phyloP scores from a whole-genome alignment of 208 protist genomes.

The Crithidia brevicula region DNA sequence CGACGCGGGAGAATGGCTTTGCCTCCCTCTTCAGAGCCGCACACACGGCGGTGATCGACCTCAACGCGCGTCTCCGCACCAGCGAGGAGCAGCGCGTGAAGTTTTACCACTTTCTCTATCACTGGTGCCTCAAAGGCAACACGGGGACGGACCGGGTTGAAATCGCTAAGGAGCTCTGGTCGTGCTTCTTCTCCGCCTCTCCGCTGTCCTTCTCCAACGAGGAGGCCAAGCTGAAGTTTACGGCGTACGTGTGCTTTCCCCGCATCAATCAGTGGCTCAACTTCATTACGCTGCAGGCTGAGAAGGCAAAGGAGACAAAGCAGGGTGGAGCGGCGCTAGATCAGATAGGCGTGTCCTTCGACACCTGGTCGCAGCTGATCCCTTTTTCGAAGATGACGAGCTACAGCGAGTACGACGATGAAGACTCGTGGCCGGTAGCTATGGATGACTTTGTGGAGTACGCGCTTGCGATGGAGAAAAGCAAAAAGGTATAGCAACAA shows the following conservation, averaged over 20 bases:
- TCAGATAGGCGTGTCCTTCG: conserved; percentile 42
- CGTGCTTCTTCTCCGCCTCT: conserved; percentile 51
- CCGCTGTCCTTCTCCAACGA: conserved; percentile 25
- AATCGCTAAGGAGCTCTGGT: conserved; percentile 75
- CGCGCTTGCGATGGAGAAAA: conserved; percentile 16
- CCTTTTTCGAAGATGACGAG: conserved; percentile 52
- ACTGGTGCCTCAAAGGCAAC: conserved; percentile 48
- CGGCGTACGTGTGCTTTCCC: conserved; percentile 51
- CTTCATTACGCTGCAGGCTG: conserved; percentile 41
- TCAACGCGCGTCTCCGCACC: conserved; percentile 31
- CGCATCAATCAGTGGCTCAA: conserved; percentile 57
- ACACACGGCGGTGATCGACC: conserved; percentile 21
- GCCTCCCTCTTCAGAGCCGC: conserved; percentile 38
- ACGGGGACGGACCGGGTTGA: conserved; percentile 29
- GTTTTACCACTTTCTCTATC: conserved; percentile 72
- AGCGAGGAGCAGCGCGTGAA: conserved; percentile 32
- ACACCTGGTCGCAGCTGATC: conserved; percentile 80
- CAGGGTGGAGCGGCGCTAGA: conserved; percentile 18
- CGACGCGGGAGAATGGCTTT: conserved; percentile 25
- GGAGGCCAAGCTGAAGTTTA: conserved; percentile 29
- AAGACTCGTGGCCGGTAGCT: conserved; percentile 79
- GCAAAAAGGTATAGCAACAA: conserved; percentile 8
- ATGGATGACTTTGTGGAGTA: conserved; percentile 86
- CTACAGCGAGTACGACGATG: conserved; percentile 65
- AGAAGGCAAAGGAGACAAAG: conserved; percentile 15